Percentiles rank a stretch among this genome's conserved stretches.
These are phyloP conservation scores for Eimeria necatrix DNA, from an alignment of 169 alveolate genomes.

Conservation along the genomic window DNA sequence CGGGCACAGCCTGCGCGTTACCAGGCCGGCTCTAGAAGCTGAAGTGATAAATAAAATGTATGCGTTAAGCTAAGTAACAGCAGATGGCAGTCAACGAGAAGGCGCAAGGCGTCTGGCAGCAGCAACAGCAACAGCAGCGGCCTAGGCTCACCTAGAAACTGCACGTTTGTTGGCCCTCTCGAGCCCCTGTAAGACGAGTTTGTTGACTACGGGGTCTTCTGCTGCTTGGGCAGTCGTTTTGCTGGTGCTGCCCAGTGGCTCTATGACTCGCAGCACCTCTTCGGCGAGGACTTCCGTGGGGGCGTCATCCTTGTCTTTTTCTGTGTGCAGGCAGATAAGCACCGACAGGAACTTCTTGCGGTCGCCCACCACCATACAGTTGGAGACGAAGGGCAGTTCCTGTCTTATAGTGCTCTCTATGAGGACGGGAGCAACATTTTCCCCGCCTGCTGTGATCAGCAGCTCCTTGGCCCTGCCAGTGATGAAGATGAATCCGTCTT, in stretches of 20 bases:
- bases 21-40: background rate
- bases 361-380: slow-evolving; percentile 90
- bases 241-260: slow-evolving; percentile 16
- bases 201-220: slow-evolving; percentile 72
- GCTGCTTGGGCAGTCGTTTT: slow-evolving; percentile 84
- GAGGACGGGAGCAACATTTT: slow-evolving; percentile 91
- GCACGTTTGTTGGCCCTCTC: slow-evolving; percentile 85
- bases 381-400: slow-evolving; percentile 83
- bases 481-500: slow-evolving; percentile 84
- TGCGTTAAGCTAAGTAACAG: too few relatives aligned
- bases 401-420: slow-evolving; percentile 85
- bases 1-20: background rate
- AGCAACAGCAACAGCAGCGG: background rate
- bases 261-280: slow-evolving; percentile 37
- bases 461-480: slow-evolving; percentile 91
- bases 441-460: slow-evolving; percentile 93
- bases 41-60: too few relatives aligned
- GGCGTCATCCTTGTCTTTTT: slow-evolving; percentile 77
- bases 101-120: background rate
- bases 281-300: slow-evolving; percentile 80
- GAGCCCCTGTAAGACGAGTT: slow-evolving; percentile 78
- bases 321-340: slow-evolving; percentile 86
- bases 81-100: too few relatives aligned
- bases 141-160: slow-evolving; percentile 82
- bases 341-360: slow-evolving; percentile 85